phyloP scores from a whole-genome alignment of 306 rosid species.

The Rubus idaeus region DNA sequence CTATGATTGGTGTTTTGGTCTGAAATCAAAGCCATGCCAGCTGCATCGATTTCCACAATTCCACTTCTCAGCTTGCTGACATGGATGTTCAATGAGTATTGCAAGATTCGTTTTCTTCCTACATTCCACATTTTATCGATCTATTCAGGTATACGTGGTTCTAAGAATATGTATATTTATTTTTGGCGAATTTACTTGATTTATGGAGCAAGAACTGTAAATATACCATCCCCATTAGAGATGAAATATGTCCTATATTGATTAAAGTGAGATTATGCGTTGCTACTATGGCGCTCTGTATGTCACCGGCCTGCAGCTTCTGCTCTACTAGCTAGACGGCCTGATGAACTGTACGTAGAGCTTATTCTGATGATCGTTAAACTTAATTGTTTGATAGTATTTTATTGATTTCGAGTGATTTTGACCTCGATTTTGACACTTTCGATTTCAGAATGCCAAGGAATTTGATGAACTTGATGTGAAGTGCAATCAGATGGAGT shows the following conservation, averaged over 20 bases:
- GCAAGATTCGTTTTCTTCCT: slow-evolving; percentile 93
- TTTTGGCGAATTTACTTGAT: neutral
- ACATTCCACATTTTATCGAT: slow-evolving; percentile 49
- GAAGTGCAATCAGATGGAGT: slow-evolving; percentile 43
- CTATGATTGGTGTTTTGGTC: slow-evolving; percentile 90
- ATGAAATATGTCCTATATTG: neutral
- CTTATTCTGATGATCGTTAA: neutral
- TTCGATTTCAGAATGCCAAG: slow-evolving; percentile 52
- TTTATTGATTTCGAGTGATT: neutral
- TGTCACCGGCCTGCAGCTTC: neutral
- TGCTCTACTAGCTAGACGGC: neutral
- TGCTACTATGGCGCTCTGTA: neutral
- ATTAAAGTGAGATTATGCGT: neutral
- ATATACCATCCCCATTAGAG: neutral
- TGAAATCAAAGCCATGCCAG: slow-evolving; percentile 84
- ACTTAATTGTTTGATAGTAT: neutral
- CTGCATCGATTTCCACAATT: slow-evolving; percentile 76
- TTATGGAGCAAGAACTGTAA: neutral
- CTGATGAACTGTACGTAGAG: neutral
- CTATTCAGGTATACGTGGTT: slow-evolving; percentile 56
- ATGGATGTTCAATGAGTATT: slow-evolving; percentile 72
- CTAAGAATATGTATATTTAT: neutral
- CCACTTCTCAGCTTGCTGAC: slow-evolving; percentile 69
- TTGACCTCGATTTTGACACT: neutral
- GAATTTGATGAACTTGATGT: slow-evolving; percentile 74